A percentile compares a stretch with the other conserved stretches of the same genome.
phyloP scores from a whole-genome alignment of 768 basidiomycete species.

The Hemileccinum impolitum region DNA sequence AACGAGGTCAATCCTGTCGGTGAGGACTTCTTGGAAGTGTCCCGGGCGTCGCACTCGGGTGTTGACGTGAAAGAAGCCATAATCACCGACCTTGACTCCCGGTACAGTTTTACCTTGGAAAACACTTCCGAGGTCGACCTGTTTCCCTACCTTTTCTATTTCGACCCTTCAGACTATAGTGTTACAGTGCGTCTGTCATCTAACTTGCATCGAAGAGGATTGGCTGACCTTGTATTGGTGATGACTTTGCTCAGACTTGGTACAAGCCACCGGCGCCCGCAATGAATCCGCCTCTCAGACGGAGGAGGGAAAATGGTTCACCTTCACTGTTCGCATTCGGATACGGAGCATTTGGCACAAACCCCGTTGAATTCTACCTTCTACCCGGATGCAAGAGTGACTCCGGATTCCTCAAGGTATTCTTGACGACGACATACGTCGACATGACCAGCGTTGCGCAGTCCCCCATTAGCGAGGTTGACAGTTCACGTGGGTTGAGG shows the following conservation, averaged over 20 bases:
- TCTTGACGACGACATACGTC: conserved; percentile 19
- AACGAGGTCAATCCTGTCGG: conserved; percentile 6
- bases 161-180: conserved; percentile 21
- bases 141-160: conserved; percentile 24
- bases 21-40: conserved; percentile 7
- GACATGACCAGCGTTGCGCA: conserved; percentile 16
- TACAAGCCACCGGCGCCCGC: conserved; percentile 8
- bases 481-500: neutral
- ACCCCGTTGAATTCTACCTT: conserved; percentile 18
- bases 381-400: neutral
- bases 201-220: neutral
- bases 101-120: conserved; percentile 17
- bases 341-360: conserved; percentile 18
- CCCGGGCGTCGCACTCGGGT: conserved; percentile 1
- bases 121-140: conserved; percentile 16
- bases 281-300: conserved; percentile 10
- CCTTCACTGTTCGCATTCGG: conserved; percentile 20
- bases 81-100: conserved; percentile 8
- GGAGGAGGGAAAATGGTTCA: neutral
- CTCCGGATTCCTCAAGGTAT: conserved; percentile 22
- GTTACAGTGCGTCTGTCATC: conserved; percentile 8
- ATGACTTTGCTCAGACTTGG: conserved; percentile 10
- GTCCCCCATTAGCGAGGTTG: neutral
- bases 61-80: conserved; percentile 8
- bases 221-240: neutral